phyloP scores from a whole-genome alignment of 257 asterid species.

The Ballota nigra region DNA sequence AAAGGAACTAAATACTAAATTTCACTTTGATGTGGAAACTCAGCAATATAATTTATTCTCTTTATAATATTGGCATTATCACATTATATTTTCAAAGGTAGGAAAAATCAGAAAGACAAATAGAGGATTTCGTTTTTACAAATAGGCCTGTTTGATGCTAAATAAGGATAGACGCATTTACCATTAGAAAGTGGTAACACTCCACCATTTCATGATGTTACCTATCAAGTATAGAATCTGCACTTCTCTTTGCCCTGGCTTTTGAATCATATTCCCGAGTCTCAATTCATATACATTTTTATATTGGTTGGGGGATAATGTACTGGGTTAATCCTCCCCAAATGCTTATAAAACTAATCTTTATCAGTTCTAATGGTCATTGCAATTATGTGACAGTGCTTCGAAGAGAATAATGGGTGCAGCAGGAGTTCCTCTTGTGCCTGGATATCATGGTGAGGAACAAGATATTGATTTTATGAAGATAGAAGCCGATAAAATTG shows the following conservation, averaged over 20 bases:
- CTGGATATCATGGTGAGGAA: slow-evolving; percentile 92
- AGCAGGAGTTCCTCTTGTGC: slow-evolving; percentile 99
- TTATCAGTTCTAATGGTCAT: slow-evolving; percentile 12
- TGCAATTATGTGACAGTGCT: slow-evolving; percentile 58
- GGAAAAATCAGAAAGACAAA: background rate
- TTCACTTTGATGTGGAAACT: background rate
- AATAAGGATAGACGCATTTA: background rate
- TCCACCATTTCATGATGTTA: background rate
- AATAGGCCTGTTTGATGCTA: background rate
- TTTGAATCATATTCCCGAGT: background rate
- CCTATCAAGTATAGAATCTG: background rate
- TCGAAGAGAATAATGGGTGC: slow-evolving; percentile 99
- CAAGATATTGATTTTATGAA: slow-evolving; percentile 91
- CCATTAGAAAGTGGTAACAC: background rate
- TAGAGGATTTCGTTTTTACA: background rate
- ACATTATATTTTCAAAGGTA: background rate
- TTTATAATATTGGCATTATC: background rate
- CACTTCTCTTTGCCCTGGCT: background rate
- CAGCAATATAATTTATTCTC: background rate
- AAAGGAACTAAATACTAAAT: background rate
- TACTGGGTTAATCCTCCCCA: background rate
- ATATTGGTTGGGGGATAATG: background rate
- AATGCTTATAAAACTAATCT: slow-evolving; percentile 7
- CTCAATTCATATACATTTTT: background rate
- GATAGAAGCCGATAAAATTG: slow-evolving; percentile 88